A percentile compares a stretch with the other conserved stretches of the same genome.
Evolutionary conservation across 2,329 filamentous ascomycete genomes (phyloP).

Genomic region (Talaromyces pinophilus): DNA sequence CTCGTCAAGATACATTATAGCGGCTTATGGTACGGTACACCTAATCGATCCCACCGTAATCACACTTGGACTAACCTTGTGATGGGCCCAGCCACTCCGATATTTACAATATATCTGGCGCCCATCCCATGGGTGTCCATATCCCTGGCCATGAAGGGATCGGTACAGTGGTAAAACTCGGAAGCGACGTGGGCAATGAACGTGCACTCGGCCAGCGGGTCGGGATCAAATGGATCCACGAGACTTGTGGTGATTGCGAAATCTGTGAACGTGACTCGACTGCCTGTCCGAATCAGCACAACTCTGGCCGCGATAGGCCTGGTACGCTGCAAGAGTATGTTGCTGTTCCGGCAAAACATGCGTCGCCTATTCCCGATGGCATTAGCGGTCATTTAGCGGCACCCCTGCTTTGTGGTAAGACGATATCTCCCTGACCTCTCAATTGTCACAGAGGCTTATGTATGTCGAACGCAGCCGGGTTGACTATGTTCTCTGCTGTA

Average conservation of each 20-base stretch:
- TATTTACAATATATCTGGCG: not conserved
- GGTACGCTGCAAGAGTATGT: not conserved
- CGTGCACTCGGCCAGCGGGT: not conserved
- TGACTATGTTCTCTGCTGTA: not conserved
- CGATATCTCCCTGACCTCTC: not conserved
- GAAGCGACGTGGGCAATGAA: not conserved
- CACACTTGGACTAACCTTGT: not conserved
- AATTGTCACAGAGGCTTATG: not conserved
- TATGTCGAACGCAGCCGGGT: not conserved
- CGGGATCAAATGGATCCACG: not conserved
- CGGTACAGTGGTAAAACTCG: not conserved
- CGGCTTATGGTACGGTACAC: not conserved
- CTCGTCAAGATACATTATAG: not conserved
- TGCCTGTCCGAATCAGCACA: not conserved
- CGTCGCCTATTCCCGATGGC: not conserved
- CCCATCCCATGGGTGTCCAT: not conserved
- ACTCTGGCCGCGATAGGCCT: not conserved
- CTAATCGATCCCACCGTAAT: not conserved
- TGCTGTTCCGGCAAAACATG: not conserved
- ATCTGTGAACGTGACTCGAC: not conserved
- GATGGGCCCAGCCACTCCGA: not conserved
- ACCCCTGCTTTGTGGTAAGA: not conserved
- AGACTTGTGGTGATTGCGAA: not conserved
- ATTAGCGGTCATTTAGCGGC: not conserved
- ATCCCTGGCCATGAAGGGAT: not conserved